Percentiles rank a stretch among this genome's conserved stretches.
phyloP scores from a whole-genome alignment of 352 stramenopile species.

The Globisporangium ultimum region DNA sequence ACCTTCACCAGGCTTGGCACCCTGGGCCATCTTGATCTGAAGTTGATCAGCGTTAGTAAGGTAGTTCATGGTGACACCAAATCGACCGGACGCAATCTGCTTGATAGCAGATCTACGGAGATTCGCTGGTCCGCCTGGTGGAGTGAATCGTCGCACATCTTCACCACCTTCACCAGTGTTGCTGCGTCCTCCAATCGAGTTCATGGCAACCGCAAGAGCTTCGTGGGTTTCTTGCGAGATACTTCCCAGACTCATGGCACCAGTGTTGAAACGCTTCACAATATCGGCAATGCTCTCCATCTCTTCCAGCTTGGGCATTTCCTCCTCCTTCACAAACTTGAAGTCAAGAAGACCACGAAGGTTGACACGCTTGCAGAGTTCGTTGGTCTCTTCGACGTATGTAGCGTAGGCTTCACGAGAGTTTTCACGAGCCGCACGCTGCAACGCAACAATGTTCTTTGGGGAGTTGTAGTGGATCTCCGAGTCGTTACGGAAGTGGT shows the following conservation, averaged over 20 bases:
- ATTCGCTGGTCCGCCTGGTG: slow-evolving; percentile 38
- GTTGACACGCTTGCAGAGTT: slow-evolving; percentile 85
- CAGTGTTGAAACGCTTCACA: slow-evolving; percentile 96
- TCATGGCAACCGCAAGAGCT: slow-evolving; percentile 94
- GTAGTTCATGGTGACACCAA: slow-evolving; percentile 97
- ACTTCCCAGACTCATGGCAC: slow-evolving; percentile 94
- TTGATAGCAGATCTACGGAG: slow-evolving; percentile 92
- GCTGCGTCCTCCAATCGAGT: slow-evolving; percentile 90
- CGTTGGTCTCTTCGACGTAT: slow-evolving; percentile 91
- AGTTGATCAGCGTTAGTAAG: slow-evolving; percentile 96
- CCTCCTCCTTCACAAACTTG: slow-evolving; percentile 88
- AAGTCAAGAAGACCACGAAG: slow-evolving; percentile 94
- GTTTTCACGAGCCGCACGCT: slow-evolving; percentile 91
- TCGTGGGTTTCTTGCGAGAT: slow-evolving; percentile 96
- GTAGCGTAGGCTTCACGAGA: slow-evolving; percentile 92
- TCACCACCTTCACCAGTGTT: slow-evolving; percentile 97
- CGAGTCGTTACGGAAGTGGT: slow-evolving; percentile 93
- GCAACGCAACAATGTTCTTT: slow-evolving; percentile 92
- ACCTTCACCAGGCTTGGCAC: slow-evolving; percentile 95
- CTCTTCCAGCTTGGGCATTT: slow-evolving; percentile 89
- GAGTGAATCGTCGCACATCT: slow-evolving; percentile 78
- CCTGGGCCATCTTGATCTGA: slow-evolving; percentile 99
- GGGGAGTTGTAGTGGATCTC: slow-evolving; percentile 97
- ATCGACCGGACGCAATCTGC: slow-evolving; percentile 93
- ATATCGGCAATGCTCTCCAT: slow-evolving; percentile 92